Evolutionary conservation across 352 stramenopile genomes (phyloP).

Genomic region (Phytophthora ramorum): DNA sequence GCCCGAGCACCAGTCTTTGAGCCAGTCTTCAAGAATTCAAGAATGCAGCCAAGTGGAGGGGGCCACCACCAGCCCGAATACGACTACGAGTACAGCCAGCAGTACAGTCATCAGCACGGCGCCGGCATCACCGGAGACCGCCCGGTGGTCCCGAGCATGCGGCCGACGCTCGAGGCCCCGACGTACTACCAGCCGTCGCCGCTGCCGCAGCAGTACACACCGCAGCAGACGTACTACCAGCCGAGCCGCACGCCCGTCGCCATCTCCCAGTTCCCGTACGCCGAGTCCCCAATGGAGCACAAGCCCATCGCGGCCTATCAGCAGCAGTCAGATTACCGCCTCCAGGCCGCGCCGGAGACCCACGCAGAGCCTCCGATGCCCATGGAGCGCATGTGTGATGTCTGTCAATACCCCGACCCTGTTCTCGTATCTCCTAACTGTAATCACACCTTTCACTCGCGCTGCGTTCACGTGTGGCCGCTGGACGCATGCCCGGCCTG

Average conservation of each 20-base stretch:
- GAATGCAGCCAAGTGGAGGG: constrained; percentile 43
- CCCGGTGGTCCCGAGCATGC: constrained; percentile 25
- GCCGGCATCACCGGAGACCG: constrained; percentile 15
- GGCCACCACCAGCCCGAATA: constrained; percentile 27
- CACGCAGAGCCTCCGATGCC: constrained; percentile 11
- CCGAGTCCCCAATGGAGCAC: constrained; percentile 40
- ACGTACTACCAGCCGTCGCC: constrained; percentile 34
- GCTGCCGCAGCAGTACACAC: constrained; percentile 30
- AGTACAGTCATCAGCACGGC: constrained; percentile 27
- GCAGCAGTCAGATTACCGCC: constrained; percentile 32
- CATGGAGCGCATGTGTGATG: constrained; percentile 61
- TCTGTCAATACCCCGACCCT: constrained; percentile 83
- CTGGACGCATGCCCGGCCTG: constrained; percentile 72
- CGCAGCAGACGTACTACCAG: constrained; percentile 42
- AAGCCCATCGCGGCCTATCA: constrained; percentile 36
- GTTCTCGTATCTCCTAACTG: constrained; percentile 76
- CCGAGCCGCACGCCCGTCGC: constrained; percentile 37
- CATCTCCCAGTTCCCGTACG: constrained; percentile 41
- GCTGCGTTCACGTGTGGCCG: constrained; percentile 84
- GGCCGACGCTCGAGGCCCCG: constrained; percentile 31
- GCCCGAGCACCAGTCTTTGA: constrained; percentile 36
- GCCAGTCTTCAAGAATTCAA: constrained; percentile 45
- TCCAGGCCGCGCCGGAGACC: constrained; percentile 12
- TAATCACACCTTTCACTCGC: constrained; percentile 87
- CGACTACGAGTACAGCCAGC: constrained; percentile 33